Base-by-base conservation (phyloP, 2,329 filamentous ascomycete species). In the Pseudomassariella vexata region DNA sequence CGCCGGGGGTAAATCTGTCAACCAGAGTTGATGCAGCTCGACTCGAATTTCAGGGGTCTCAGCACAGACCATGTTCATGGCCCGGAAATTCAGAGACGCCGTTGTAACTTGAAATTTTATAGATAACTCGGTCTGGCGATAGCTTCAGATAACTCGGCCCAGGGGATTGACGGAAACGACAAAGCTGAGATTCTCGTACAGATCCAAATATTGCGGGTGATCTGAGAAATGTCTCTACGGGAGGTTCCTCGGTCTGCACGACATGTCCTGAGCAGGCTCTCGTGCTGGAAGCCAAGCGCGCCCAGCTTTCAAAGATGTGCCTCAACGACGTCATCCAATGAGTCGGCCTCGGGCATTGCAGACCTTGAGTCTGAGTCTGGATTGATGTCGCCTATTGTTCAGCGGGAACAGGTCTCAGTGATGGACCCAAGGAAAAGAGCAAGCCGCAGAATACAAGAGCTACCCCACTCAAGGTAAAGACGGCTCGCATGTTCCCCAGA, bases 281-380 rank as follows among this genome's bases (percentile, higher is more conserved):
- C 51, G 10, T 41, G 34, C 32, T 44, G 42, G 35, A 44, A 44
- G 36, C 39, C 50, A 24, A 41, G 35, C 28, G 26, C 43, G 21
- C 21, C 41, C 3, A 37, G 34, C 20, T 26, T 53, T 30, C 54
- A 55, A 37, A 59, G 67, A 53, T 68, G 63, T 48, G 61, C 61
- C 36, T 73, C 70, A n/a, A 66, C 63, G 27, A 56, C 62, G 38
- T 59, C 59, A 9, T 50, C 53, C 30, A 58, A 59, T 42, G 53
- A 38, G 11, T 28, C 36, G 37, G 30, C 37, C 24, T 47, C 60
- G 9, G 52, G 46, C 21, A 52, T 73, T 24, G 47, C 54, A 28
- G 72, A 76, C 38, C 60, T 77, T 38, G 73, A 77, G 46, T 41
- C 55, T 23, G 60, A 66, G 20, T 73, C 72, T 31, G 65, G 69